Conservation (phyloP, 2,329 filamentous ascomycete species). For the Penicillium sp. region DNA sequence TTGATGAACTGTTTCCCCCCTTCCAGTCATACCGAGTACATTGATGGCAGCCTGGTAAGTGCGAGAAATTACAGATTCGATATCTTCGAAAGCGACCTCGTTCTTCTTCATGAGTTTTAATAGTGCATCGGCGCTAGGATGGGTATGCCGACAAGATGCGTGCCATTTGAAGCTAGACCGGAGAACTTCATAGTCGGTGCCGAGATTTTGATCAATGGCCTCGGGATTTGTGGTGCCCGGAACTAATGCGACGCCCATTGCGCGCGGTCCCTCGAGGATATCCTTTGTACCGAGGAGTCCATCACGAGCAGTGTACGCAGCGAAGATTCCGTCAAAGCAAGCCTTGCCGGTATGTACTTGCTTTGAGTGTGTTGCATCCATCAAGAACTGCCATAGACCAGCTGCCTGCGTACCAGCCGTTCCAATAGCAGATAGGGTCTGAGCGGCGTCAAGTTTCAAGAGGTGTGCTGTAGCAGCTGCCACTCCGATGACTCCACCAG, state of each 20-base stretch:
- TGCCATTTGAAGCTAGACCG: constrained; percentile 45
- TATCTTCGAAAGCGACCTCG: constrained; percentile 35
- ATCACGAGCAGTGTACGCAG: constrained; percentile 37
- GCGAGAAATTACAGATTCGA: constrained; percentile 34
- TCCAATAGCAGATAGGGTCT: constrained; percentile 38
- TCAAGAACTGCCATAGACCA: constrained; percentile 41
- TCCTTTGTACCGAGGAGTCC: constrained; percentile 37
- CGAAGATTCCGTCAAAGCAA: constrained; percentile 42
- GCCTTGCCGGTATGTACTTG: constrained; percentile 43
- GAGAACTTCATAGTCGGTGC: constrained; percentile 34
- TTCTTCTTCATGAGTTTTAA: constrained; percentile 38
- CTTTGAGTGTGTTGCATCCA: constrained; percentile 41
- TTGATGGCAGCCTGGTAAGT: constrained; percentile 42
- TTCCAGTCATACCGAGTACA: constrained; percentile 37
- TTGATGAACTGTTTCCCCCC: constrained; percentile 41
- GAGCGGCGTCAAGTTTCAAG: constrained; percentile 30
- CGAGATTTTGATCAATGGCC: constrained; percentile 36
- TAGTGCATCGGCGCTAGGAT: constrained; percentile 41
- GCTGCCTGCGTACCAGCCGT: constrained; percentile 43
- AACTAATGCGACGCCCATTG: constrained; percentile 36
- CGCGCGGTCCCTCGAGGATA: constrained; percentile 38
- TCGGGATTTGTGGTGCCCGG: constrained; percentile 30
- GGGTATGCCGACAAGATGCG: constrained; percentile 42
- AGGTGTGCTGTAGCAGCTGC: constrained; percentile 37
- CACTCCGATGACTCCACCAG: constrained; percentile 37